Evolutionary conservation across 768 basidiomycete species (phyloP).

Genomic region (Tremella yokohamensis): DNA sequence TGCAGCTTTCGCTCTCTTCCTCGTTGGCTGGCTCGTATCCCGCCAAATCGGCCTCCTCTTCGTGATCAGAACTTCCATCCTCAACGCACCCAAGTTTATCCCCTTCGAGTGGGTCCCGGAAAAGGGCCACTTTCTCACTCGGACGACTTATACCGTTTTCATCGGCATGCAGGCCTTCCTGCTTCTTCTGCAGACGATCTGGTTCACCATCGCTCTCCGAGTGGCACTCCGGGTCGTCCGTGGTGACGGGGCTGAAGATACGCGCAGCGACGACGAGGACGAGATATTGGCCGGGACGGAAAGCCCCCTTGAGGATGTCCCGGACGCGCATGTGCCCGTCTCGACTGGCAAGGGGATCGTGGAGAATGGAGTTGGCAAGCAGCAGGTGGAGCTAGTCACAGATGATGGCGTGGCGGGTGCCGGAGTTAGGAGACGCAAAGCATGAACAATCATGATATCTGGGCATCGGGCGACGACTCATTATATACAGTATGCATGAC

Average conservation of each 20-base stretch:
- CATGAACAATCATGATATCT: too few relatives aligned
- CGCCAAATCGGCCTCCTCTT: slow-evolving; percentile 76
- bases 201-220: slow-evolving; percentile 81
- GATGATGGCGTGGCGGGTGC: too few relatives aligned
- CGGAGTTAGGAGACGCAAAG: too few relatives aligned
- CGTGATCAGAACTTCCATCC: slow-evolving; percentile 63
- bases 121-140: slow-evolving; percentile 60
- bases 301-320: too few relatives aligned
- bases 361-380: too few relatives aligned
- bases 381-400: too few relatives aligned
- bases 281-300: too few relatives aligned
- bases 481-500: too few relatives aligned
- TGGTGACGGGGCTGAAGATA: slow-evolving; percentile 74
- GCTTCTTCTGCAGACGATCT: slow-evolving; percentile 60
- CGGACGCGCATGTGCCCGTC: too few relatives aligned
- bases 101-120: slow-evolving; percentile 62
- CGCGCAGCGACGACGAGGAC: slow-evolving; percentile 63
- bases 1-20: slow-evolving; percentile 70
- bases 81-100: slow-evolving; percentile 58
- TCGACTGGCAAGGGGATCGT: too few relatives aligned
- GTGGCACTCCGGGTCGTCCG: slow-evolving; percentile 76
- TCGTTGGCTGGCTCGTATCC: slow-evolving; percentile 85
- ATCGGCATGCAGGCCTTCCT: slow-evolving; percentile 48
- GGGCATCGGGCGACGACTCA: too few relatives aligned
- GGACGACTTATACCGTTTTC: slow-evolving; percentile 56